Conservation (phyloP, 129 eudicot genomes). For the Flaveria robusta region DNA sequence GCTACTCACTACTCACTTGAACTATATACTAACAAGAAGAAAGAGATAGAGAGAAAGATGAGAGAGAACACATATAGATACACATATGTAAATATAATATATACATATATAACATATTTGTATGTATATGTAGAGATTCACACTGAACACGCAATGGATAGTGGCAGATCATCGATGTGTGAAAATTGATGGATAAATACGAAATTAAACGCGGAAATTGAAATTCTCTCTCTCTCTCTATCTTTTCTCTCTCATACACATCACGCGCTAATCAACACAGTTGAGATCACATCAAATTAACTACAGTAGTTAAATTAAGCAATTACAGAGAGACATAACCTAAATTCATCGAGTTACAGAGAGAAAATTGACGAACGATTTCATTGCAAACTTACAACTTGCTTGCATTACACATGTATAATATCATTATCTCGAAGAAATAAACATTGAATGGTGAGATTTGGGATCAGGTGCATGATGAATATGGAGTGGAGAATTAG, state of each 20-base stretch:
- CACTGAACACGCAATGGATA: constrained; percentile 39
- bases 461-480: constrained; percentile 29
- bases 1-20: constrained; percentile 31
- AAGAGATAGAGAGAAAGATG: not conserved
- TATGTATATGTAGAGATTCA: constrained; percentile 24
- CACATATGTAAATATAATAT: not conserved
- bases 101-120: not conserved
- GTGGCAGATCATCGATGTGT: constrained; percentile 35
- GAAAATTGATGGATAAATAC: constrained; percentile 18
- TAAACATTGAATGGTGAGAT: constrained; percentile 5
- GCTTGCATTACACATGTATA: no score
- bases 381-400: not conserved
- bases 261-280: constrained; percentile 15
- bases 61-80: constrained; percentile 20
- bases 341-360: not conserved
- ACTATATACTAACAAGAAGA: constrained; percentile 24
- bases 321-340: not conserved
- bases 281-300: not conserved
- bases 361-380: not conserved
- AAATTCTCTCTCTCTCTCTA: constrained; percentile 3
- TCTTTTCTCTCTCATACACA: not conserved
- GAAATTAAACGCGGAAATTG: constrained; percentile 26
- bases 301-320: not conserved
- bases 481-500: constrained; percentile 2
- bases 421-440: not conserved